These are phyloP conservation scores for Boechera stricta DNA, from an alignment of 345 rosid species.

Conservation along the genomic window DNA sequence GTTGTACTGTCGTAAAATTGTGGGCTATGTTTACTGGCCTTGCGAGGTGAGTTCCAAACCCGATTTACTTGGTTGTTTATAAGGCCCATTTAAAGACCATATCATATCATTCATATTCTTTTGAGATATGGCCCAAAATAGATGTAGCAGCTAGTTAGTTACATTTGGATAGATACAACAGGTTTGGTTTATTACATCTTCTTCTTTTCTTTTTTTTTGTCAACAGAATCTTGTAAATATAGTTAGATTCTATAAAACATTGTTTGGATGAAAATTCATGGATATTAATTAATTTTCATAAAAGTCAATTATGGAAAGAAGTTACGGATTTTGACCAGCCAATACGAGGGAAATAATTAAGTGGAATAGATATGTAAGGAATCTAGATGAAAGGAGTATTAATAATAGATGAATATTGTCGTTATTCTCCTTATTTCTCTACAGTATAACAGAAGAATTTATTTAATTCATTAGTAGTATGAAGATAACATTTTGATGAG, in stretches of 20 bases:
- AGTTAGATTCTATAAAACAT: not conserved
- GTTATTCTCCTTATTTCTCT: no score
- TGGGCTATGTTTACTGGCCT: constrained; percentile 14
- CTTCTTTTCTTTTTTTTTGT: no score
- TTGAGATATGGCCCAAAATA: not conserved
- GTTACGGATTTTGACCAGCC: not conserved
- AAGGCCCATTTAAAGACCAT: constrained; percentile 2
- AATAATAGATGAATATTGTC: no score
- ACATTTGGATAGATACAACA: not conserved
- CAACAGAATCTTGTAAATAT: not conserved
- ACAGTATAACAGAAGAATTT: no score
- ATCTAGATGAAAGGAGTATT: not conserved
- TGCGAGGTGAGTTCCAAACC: not conserved
- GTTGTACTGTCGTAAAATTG: not conserved
- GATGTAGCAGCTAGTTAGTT: not conserved
- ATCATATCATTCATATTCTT: no score
- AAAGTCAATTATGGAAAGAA: no score
- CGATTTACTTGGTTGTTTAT: not conserved
- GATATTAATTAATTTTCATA: not conserved
- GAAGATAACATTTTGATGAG: not conserved
- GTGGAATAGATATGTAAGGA: not conserved
- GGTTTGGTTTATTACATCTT: no score
- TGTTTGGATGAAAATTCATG: no score
- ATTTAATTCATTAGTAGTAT: no score
- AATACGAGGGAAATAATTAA: not conserved